Conservation (phyloP, 805 yeast genomes). For the Hanseniaspora thailandica region DNA sequence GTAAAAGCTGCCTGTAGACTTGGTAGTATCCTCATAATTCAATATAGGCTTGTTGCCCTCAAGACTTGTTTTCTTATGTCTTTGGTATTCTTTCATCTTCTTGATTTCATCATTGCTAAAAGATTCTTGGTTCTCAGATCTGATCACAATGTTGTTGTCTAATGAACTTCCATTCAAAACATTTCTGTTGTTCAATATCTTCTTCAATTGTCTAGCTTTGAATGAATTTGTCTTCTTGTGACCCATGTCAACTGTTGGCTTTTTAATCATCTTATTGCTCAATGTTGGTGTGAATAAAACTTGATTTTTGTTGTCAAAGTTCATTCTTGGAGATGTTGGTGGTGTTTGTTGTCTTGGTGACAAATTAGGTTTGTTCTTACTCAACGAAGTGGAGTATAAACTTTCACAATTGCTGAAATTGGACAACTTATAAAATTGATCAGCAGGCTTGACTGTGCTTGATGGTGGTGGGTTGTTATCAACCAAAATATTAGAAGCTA, state of each 20-base stretch:
- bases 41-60: background rate
- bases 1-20: background rate
- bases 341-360: constrained; percentile 14
- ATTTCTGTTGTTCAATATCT: constrained; percentile 26
- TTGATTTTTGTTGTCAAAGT: constrained; percentile 14
- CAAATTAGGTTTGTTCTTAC: background rate
- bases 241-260: constrained; percentile 16
- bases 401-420: constrained; percentile 14
- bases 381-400: constrained; percentile 1
- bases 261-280: constrained; percentile 26
- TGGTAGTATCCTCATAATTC: background rate
- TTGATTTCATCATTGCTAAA: background rate
- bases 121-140: background rate
- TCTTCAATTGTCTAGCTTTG: constrained; percentile 28
- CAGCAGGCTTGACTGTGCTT: constrained; percentile 24
- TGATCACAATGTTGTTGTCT: constrained; percentile 10
- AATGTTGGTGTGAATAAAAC: constrained; percentile 22
- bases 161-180: constrained; percentile 22
- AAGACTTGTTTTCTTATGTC: background rate
- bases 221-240: constrained; percentile 30
- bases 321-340: constrained; percentile 17
- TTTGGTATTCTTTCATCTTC: constrained; percentile 1
- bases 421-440: constrained; percentile 24
- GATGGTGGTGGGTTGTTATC: constrained; percentile 18
- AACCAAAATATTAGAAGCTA: constrained; percentile 15